Evolutionary conservation across 352 stramenopile species (phyloP).

Genomic region (Phytophthora idaei): DNA sequence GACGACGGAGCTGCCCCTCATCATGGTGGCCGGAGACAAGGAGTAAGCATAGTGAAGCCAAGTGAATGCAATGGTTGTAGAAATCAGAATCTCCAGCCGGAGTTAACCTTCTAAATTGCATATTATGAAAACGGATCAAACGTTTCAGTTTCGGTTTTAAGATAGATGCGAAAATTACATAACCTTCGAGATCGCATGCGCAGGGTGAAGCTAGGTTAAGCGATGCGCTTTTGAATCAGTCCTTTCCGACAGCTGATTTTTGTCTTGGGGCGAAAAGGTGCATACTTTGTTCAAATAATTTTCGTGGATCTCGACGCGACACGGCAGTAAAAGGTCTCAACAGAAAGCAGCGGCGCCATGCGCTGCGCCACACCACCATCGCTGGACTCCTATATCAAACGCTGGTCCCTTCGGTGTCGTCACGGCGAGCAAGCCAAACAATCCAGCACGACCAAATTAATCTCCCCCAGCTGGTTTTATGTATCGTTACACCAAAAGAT

Average conservation of each 20-base stretch:
- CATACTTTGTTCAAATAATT: slow-evolving; percentile 12
- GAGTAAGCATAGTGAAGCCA: slow-evolving; percentile 16
- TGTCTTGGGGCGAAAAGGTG: not conserved
- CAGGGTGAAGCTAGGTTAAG: not conserved
- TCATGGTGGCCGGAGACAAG: not conserved
- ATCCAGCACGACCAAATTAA: slow-evolving; percentile 9
- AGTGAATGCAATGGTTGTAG: slow-evolving; percentile 11
- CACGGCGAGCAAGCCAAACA: not conserved
- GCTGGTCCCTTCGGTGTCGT: too few relatives aligned
- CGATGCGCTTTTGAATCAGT: not conserved
- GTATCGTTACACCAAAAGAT: slow-evolving; percentile 11
- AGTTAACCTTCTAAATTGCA: not conserved
- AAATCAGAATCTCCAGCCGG: slow-evolving; percentile 18
- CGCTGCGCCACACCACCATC: not conserved
- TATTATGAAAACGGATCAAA: not conserved
- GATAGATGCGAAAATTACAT: not conserved
- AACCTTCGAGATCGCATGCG: not conserved
- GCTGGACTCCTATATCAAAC: not conserved
- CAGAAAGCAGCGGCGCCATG: not conserved
- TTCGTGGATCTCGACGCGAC: slow-evolving; percentile 17
- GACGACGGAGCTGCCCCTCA: slow-evolving; percentile 12
- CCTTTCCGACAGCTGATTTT: slow-evolving; percentile 13
- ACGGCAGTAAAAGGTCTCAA: not conserved
- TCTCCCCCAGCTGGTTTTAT: slow-evolving; percentile 2
- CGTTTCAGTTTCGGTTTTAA: not conserved